Conservation (phyloP, 1,284 basidiomycete genomes). For the Cryptococcus jaspeensis region DNA sequence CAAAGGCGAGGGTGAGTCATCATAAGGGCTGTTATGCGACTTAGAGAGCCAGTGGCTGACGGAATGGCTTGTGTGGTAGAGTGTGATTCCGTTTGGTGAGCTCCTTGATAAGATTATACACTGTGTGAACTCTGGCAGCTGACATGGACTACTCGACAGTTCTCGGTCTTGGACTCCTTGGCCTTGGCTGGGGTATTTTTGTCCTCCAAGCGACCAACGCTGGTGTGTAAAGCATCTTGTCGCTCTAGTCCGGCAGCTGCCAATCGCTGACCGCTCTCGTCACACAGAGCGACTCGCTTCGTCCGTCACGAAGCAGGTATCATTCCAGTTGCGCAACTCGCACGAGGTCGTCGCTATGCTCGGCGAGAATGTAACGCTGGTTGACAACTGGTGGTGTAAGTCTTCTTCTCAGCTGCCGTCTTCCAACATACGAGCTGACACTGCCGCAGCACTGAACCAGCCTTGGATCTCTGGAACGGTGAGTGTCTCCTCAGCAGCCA, state of each 20-base stretch:
- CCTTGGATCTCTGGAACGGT: constrained; percentile 52
- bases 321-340: constrained; percentile 48
- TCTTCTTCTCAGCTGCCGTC: constrained; percentile 4
- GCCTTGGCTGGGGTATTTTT: constrained; percentile 46
- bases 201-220: constrained; percentile 50
- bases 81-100: constrained; percentile 37
- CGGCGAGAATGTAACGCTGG: constrained; percentile 42
- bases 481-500: constrained; percentile 10
- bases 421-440: neutral
- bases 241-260: neutral
- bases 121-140: neutral
- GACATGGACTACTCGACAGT: constrained; percentile 23
- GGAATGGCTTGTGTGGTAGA: constrained; percentile 19
- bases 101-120: neutral
- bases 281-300: constrained; percentile 47
- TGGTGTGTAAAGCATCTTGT: constrained; percentile 24
- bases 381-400: constrained; percentile 48
- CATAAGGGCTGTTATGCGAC: neutral
- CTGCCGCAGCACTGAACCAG: constrained; percentile 41
- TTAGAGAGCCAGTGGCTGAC: constrained; percentile 4
- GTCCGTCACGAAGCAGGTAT: constrained; percentile 45
- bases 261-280: neutral
- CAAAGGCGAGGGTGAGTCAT: constrained; percentile 39
- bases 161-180: constrained; percentile 35
- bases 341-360: constrained; percentile 38